phyloP scores from a whole-genome alignment of 2,329 filamentous ascomycete species.

The Colletotrichum magnum region DNA sequence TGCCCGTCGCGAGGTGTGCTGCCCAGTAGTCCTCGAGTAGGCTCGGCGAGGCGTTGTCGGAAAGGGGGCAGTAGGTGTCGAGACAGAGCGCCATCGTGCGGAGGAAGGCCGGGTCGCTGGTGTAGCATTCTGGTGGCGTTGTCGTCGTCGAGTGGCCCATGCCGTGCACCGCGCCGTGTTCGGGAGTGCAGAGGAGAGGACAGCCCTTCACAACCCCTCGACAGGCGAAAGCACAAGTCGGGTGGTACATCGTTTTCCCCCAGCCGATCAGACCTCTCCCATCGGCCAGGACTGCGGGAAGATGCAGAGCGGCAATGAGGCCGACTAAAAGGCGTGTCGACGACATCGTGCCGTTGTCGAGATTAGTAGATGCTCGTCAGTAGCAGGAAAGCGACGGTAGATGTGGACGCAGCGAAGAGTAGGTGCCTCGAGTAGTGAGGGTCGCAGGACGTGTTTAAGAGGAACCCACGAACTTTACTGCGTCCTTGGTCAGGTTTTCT shows the following conservation, averaged over 20 bases:
- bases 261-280: conserved; percentile 51
- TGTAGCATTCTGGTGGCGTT: conserved; percentile 46
- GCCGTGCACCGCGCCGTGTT: not conserved
- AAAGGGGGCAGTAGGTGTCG: conserved; percentile 46
- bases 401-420: too few species aligned
- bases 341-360: not conserved
- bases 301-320: not conserved
- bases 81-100: conserved; percentile 52
- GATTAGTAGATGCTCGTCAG: not conserved
- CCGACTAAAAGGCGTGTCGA: not conserved
- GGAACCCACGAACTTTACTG: too few species aligned
- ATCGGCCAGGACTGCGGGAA: conserved; percentile 27
- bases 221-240: conserved; percentile 53
- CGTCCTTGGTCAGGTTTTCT: not conserved
- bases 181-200: conserved; percentile 44
- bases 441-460: too few species aligned
- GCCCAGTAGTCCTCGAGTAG: conserved; percentile 50
- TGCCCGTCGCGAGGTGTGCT: conserved; percentile 49
- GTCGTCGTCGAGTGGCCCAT: conserved; percentile 37
- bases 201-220: conserved; percentile 47
- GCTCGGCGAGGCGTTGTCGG: conserved; percentile 16
- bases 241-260: conserved; percentile 53
- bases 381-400: not conserved
- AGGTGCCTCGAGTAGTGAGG: too few species aligned
- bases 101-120: conserved; percentile 48